Percentiles rank a stretch among this genome's conserved stretches.
Conservation (phyloP, 2,329 filamentous ascomycete genomes). For the Scedosporium apiospermum region DNA sequence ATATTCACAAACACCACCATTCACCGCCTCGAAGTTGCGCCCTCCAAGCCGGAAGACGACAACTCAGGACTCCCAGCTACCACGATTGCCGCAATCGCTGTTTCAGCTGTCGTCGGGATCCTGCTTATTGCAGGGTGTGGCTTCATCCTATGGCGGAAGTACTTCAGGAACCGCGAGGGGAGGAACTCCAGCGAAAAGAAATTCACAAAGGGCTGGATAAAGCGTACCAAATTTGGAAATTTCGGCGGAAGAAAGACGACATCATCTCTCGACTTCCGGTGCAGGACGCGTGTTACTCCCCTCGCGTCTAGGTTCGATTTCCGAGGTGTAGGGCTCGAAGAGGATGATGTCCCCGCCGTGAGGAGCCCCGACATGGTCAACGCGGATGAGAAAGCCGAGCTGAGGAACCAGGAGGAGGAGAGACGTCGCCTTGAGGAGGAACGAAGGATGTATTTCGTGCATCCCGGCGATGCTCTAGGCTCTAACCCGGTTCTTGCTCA, state of each 20-base stretch:
- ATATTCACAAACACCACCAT: conserved; percentile 27
- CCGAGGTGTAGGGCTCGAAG: conserved; percentile 19
- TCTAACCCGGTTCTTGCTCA: conserved; percentile 9
- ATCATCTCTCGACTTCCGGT: conserved; percentile 42
- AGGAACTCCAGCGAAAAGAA: conserved; percentile 19
- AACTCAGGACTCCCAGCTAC: background rate
- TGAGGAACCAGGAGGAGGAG: background rate
- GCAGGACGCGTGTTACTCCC: conserved; percentile 34
- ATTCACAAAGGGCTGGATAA: background rate
- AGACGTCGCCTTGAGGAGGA: background rate
- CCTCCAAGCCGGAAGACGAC: background rate
- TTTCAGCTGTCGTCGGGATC: conserved; percentile 26
- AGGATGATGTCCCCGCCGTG: conserved; percentile 14
- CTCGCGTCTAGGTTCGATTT: conserved; percentile 23
- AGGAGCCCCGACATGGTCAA: background rate
- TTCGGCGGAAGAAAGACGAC: conserved; percentile 14
- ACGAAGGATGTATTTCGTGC: background rate
- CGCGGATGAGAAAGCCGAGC: conserved; percentile 9
- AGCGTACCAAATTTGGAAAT: background rate
- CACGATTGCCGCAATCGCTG: conserved; percentile 17
- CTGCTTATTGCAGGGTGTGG: conserved; percentile 28
- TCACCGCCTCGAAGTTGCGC: conserved; percentile 15
- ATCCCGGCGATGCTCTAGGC: conserved; percentile 8
- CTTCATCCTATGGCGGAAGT: conserved; percentile 23
- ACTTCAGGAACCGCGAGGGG: conserved; percentile 32